Conservation (phyloP, 305 asterid species). For the Rubia peregrina region DNA sequence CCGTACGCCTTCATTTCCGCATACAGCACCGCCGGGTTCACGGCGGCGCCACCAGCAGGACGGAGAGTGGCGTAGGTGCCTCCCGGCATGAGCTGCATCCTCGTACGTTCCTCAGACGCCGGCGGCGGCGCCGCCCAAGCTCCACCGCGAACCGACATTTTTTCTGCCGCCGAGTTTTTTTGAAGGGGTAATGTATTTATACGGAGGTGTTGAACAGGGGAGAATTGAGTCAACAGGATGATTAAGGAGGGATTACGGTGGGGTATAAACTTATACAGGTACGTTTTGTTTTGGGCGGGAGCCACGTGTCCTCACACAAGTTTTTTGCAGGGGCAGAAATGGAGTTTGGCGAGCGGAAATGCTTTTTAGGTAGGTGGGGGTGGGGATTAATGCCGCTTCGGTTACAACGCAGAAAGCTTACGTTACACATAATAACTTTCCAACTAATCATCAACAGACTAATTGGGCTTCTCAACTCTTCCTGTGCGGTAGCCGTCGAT, state of each 20-base stretch:
- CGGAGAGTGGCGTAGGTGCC: slow-evolving; percentile 41
- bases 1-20: slow-evolving; percentile 58
- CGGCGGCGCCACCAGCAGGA: slow-evolving; percentile 43
- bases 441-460: too few relatives aligned
- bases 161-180: too few relatives aligned
- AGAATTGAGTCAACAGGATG: background rate
- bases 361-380: background rate
- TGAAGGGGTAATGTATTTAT: background rate
- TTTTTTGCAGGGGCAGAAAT: background rate
- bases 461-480: too few relatives aligned
- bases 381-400: background rate
- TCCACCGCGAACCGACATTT: background rate
- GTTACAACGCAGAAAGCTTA: background rate
- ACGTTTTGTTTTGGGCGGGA: background rate
- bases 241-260: background rate
- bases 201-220: too few relatives aligned
- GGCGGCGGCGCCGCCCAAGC: background rate
- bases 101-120: background rate
- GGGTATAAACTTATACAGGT: background rate
- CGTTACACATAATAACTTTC: too few relatives aligned
- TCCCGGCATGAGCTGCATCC: slow-evolving; percentile 44
- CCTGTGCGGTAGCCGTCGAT: too few relatives aligned
- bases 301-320: background rate
- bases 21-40: slow-evolving; percentile 24
- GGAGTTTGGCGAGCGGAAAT: background rate